Evolutionary conservation across 164 flowering plant genomes (phyloP).

Genomic region (Akebia trifoliata): DNA sequence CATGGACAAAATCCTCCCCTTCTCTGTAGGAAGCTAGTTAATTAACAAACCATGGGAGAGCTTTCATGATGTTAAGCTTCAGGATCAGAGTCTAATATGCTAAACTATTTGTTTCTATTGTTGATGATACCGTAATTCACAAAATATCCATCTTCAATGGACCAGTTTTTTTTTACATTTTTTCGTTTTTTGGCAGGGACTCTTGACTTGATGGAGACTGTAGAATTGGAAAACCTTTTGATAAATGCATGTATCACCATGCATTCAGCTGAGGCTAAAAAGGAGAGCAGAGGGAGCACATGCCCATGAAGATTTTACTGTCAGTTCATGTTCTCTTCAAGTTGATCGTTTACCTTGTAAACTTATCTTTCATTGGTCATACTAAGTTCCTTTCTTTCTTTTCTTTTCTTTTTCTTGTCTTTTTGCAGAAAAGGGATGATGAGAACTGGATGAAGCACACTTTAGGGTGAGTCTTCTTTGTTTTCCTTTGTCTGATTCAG

Average conservation of each 20-base stretch:
- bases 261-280: constrained; percentile 99
- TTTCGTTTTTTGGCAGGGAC: constrained; percentile 65
- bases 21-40: constrained; percentile 61
- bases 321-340: constrained; percentile 26
- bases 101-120: constrained; percentile 20
- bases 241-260: constrained; percentile 93
- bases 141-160: not conserved
- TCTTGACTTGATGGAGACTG: constrained; percentile 89
- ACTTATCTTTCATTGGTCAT: not conserved
- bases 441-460: constrained; percentile 98
- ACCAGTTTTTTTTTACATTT: constrained; percentile 6
- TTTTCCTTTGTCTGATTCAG: constrained; percentile 8
- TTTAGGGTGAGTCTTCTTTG: constrained; percentile 63
- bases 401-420: not conserved
- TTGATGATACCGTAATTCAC: constrained; percentile 3
- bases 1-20: too few relatives aligned
- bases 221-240: constrained; percentile 95
- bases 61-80: constrained; percentile 76
- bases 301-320: constrained; percentile 96
- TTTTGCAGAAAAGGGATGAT: constrained; percentile 90
- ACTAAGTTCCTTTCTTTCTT: too few relatives aligned
- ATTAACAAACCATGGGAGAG: constrained; percentile 90
- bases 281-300: constrained; percentile 99
- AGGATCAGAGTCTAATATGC: constrained; percentile 91
- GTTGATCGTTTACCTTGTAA: too few relatives aligned